phyloP scores from a whole-genome alignment of 306 rosid species.

The Ceratonia siliqua region DNA sequence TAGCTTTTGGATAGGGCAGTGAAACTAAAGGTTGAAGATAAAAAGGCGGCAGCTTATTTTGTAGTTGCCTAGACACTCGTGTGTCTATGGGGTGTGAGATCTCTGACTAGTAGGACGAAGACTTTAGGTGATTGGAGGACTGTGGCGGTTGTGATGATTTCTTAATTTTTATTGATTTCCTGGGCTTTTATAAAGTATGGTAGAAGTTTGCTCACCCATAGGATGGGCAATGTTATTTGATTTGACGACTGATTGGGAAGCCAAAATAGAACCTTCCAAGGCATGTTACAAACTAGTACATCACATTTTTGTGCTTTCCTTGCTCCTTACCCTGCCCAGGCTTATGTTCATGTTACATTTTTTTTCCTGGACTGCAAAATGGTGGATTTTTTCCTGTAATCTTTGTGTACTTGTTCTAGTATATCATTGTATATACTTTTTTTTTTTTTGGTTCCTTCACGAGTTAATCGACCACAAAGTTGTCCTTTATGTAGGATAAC shows the following conservation, averaged over 20 bases:
- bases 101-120: neutral
- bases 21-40: neutral
- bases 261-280: neutral
- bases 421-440: neutral
- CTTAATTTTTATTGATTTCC: neutral
- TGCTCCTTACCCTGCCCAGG: neutral
- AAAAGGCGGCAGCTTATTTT: neutral
- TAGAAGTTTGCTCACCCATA: neutral
- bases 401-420: conserved; percentile 18
- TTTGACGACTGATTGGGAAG: neutral
- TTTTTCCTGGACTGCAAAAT: neutral
- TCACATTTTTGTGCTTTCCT: neutral
- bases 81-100: neutral
- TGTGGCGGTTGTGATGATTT: neutral
- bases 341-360: neutral
- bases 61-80: neutral
- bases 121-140: neutral
- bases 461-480: conserved; percentile 19
- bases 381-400: neutral
- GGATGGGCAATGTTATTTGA: neutral
- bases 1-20: neutral
- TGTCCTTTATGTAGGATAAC: conserved; percentile 63
- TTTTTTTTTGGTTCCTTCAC: conserved; percentile 19
- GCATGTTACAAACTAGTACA: neutral
- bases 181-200: neutral